A percentile compares a stretch with the other conserved stretches of the same genome.
Conservation (phyloP, 306 rosid genomes). For the Echinosophora koreensis region DNA sequence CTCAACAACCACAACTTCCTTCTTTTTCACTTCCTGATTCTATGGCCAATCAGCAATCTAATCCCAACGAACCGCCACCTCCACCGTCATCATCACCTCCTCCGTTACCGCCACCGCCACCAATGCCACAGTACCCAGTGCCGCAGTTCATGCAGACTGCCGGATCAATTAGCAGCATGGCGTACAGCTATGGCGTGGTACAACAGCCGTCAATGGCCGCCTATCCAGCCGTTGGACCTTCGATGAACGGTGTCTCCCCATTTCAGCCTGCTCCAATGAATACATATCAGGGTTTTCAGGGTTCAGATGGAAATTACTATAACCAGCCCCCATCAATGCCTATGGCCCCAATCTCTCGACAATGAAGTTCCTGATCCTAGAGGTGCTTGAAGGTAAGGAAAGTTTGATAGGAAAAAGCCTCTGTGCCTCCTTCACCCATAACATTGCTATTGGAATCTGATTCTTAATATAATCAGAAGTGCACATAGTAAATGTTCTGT, state of each 20-base stretch:
- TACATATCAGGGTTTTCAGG: conserved; percentile 86
- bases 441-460: conserved; percentile 56
- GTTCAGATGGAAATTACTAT: conserved; percentile 84
- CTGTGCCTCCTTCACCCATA: conserved; percentile 37
- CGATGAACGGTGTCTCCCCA: conserved; percentile 61
- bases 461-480: conserved; percentile 55
- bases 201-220: conserved; percentile 67
- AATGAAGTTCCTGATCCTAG: conserved; percentile 50
- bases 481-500: conserved; percentile 69
- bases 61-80: conserved; percentile 79
- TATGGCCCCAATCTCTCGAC: conserved; percentile 86
- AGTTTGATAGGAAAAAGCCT: conserved; percentile 37
- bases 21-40: conserved; percentile 67
- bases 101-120: conserved; percentile 88
- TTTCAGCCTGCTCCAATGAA: conserved; percentile 58
- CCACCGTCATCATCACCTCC: conserved; percentile 91
- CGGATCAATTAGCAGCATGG: conserved; percentile 64
- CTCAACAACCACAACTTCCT: conserved; percentile 64
- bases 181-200: conserved; percentile 65
- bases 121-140: conserved; percentile 71
- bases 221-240: conserved; percentile 62
- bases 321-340: conserved; percentile 85
- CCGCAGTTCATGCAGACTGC: conserved; percentile 76
- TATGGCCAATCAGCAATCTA: conserved; percentile 63
- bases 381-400: conserved; percentile 40